Base-by-base conservation (phyloP, 495 filamentous ascomycete species). In the Aspergillus egyptiacus region DNA sequence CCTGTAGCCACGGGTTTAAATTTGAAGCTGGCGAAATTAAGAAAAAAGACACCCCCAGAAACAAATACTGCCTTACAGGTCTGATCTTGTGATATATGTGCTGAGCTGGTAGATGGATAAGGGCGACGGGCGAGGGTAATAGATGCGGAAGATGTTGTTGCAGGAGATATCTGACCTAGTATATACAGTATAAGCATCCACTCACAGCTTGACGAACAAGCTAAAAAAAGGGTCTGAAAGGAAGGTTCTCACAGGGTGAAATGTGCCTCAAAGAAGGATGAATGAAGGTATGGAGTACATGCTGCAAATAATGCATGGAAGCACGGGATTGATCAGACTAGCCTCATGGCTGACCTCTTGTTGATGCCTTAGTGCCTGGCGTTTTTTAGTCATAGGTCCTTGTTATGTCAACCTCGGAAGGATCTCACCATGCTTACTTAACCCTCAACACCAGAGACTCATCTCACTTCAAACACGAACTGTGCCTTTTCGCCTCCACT, bases 281-380 rank as follows among this genome's bases (percentile, higher is more conserved):
- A 43, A 40, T 39, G 33, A 33, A 24, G 33, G 17, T 42, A 47
- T 50, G 56, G 57, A 61, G 24, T 24, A 30, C 28, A 1, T 17
- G 6, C 56, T 56, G 50, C 50, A 52, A 58, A 61, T 55, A 48
- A 50, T 32, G 52, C 41, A 44, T 33, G 41, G 41, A 52, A 44
- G n/a, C 46, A 45, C 52, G 31, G 46, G 48, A 54, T 41, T 44
- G 50, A 51, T 42, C 50, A 56, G 51, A 48, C 58, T 54, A n/a
- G n/a, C n/a, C n/a, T 51, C 32, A 51, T 45, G 50, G 54, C 51
- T 64, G 47, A 24, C 17, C 2, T 10, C 59, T 64, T 51, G 42
- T 14, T 37, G 7, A 31, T 41, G 28, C 33, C 48, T 46, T 46
- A 22, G n/a, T 46, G 43, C 43, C 43, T 36, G 20, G 43, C 17